These are phyloP conservation scores for Deinandra increscens DNA, from an alignment of 129 eudicot genomes.

Conservation along the genomic window DNA sequence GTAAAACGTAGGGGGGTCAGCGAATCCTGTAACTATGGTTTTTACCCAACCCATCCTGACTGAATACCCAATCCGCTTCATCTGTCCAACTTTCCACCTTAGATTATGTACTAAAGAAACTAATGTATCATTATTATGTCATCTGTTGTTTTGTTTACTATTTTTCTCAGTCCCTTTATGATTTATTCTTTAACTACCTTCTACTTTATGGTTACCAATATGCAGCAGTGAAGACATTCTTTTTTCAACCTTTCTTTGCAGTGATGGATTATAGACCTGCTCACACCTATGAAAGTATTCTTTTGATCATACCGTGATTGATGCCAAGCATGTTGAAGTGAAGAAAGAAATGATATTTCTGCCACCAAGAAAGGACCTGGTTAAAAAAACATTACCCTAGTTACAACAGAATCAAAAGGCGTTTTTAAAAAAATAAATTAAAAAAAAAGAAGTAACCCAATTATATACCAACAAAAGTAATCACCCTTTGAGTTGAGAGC, in stretches of 20 bases:
- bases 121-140: background rate
- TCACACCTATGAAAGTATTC: slow-evolving; percentile 23
- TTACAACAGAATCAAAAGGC: slow-evolving; percentile 24
- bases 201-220: too few species aligned
- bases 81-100: background rate
- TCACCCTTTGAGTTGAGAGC: slow-evolving; percentile 25
- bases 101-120: background rate
- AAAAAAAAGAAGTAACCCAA: slow-evolving; percentile 24
- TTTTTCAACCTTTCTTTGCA: slow-evolving; percentile 7
- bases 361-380: background rate
- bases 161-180: background rate
- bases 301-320: slow-evolving; percentile 25
- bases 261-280: slow-evolving; percentile 26
- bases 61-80: background rate
- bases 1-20: too few species aligned
- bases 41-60: background rate
- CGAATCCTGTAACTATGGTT: too few species aligned
- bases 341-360: slow-evolving; percentile 5
- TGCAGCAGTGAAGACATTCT: background rate
- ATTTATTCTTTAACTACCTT: background rate
- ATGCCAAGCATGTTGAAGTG: slow-evolving; percentile 7
- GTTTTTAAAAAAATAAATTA: background rate
- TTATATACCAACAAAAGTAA: slow-evolving; percentile 19
- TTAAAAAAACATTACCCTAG: slow-evolving; percentile 21
- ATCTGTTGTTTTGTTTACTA: background rate